Conservation (phyloP, 192 early-diverging fungal species). For the Coemansia biformis region DNA sequence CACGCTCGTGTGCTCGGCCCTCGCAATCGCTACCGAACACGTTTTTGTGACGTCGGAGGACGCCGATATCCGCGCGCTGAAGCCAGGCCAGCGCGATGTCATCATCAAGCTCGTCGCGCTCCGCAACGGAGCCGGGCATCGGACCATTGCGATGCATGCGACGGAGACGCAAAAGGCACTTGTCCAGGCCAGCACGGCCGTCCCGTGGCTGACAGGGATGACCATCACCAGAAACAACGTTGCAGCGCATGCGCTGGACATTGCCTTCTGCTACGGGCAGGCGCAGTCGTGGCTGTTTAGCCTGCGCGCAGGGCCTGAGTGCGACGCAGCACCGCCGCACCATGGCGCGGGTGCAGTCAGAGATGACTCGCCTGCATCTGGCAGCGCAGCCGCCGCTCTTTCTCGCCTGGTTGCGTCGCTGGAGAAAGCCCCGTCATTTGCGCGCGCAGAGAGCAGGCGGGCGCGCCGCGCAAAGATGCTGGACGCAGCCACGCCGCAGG, state of each 20-base stretch:
- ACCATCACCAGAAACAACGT: slow-evolving; percentile 2
- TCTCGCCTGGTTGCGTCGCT: slow-evolving; percentile 7
- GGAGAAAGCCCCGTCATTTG: slow-evolving; percentile 21
- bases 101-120: slow-evolving; percentile 16
- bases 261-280: slow-evolving; percentile 19
- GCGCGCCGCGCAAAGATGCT: slow-evolving; percentile 10
- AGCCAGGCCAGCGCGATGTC: slow-evolving; percentile 11
- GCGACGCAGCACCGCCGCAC: not conserved
- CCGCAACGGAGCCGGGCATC: slow-evolving; percentile 10
- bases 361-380: not conserved
- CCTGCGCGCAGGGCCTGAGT: not conserved
- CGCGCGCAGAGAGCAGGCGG: slow-evolving; percentile 8
- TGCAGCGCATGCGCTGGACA: slow-evolving; percentile 12
- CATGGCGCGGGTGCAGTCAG: not conserved
- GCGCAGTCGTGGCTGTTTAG: slow-evolving; percentile 22
- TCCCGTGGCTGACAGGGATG: slow-evolving; percentile 19
- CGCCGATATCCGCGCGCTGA: not conserved
- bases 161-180: slow-evolving; percentile 3
- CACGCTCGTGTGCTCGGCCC: slow-evolving; percentile 14
- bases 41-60: not conserved
- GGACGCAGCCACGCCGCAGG: not conserved
- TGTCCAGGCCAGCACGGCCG: slow-evolving; percentile 10
- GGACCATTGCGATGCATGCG: slow-evolving; percentile 7
- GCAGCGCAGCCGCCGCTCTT: not conserved
- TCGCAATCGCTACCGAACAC: slow-evolving; percentile 22